Evolutionary conservation across 306 rosid genomes (phyloP).

Genomic region (Sechiopsis laciniata): DNA sequence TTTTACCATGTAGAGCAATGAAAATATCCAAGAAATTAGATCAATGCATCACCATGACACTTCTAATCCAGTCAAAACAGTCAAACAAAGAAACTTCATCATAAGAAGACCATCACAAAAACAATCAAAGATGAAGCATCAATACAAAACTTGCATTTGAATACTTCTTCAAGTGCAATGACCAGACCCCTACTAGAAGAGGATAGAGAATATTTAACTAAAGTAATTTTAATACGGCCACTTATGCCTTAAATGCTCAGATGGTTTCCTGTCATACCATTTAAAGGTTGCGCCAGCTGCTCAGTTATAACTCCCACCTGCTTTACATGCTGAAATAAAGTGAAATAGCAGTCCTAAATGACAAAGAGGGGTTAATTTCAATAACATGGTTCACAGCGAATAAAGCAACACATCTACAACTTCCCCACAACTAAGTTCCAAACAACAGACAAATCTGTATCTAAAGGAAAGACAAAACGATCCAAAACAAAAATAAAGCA

Average conservation of each 20-base stretch:
- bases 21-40: neutral
- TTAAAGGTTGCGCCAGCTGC: constrained; percentile 84
- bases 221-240: constrained; percentile 47
- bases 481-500: neutral
- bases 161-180: neutral
- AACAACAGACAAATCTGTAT: neutral
- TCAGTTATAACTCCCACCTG: constrained; percentile 69
- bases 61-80: neutral
- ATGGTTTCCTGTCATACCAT: constrained; percentile 91
- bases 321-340: constrained; percentile 63
- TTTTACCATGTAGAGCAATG: neutral
- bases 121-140: neutral
- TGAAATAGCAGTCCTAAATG: constrained; percentile 69
- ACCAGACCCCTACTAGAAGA: neutral
- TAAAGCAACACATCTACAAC: neutral
- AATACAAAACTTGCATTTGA: neutral
- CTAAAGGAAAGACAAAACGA: neutral
- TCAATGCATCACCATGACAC: neutral
- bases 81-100: neutral
- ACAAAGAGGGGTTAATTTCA: constrained; percentile 57
- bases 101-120: neutral
- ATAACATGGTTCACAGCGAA: constrained; percentile 24
- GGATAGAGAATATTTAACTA: constrained; percentile 20
- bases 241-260: constrained; percentile 57
- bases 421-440: constrained; percentile 3